A percentile compares a stretch with the other conserved stretches of the same genome.
Evolutionary conservation across 208 protist species (phyloP).

Genomic region (Acanthamoeba polyphaga): DNA sequence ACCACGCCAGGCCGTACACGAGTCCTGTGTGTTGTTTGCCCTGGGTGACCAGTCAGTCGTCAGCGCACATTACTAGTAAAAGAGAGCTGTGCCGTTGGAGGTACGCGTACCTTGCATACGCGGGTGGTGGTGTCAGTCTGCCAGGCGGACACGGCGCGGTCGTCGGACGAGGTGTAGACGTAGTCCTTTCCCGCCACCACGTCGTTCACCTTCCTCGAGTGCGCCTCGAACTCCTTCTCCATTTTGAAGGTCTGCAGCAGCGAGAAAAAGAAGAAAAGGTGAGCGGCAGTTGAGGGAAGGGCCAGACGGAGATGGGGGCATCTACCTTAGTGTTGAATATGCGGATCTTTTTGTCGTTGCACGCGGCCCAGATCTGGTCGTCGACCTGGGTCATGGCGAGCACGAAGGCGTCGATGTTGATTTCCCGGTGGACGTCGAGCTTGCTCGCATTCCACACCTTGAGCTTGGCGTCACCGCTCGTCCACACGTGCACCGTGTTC

Average conservation of each 20-base stretch:
- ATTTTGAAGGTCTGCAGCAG: neutral
- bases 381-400: conserved; percentile 52
- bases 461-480: conserved; percentile 17
- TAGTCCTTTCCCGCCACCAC: neutral
- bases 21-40: conserved; percentile 66
- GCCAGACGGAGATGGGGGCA: too few species aligned
- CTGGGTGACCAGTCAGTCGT: neutral
- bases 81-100: neutral
- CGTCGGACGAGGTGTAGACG: conserved; percentile 41
- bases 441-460: neutral
- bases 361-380: neutral
- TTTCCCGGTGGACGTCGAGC: conserved; percentile 2
- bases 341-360: conserved; percentile 67
- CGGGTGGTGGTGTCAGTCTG: neutral
- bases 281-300: too few species aligned
- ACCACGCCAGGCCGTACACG: conserved; percentile 60
- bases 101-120: neutral
- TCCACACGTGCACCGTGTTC: neutral
- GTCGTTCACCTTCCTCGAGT: conserved; percentile 62
- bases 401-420: conserved; percentile 38
- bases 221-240: conserved; percentile 58
- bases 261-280: neutral
- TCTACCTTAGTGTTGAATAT: conserved; percentile 32
- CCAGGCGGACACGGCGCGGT: conserved; percentile 18
- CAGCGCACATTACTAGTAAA: neutral